Evolutionary conservation across 1,284 basidiomycete genomes (phyloP).

Genomic region (Trichosporon sp.): DNA sequence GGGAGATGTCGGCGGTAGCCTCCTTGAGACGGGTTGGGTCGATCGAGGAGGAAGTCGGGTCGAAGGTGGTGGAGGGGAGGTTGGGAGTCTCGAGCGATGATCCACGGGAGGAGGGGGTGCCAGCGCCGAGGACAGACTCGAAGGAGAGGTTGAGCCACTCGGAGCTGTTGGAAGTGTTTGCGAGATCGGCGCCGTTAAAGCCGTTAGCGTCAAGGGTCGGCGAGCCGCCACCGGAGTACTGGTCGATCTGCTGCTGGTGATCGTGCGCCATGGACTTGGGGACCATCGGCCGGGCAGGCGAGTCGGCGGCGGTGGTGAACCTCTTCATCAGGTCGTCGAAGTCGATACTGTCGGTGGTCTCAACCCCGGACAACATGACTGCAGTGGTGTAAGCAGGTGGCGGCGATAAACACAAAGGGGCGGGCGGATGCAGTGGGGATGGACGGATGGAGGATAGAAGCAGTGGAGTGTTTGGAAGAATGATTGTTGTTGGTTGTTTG

Average conservation of each 20-base stretch:
- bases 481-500: background rate
- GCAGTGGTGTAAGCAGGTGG: conserved; percentile 8
- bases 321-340: conserved; percentile 33
- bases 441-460: background rate
- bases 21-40: conserved; percentile 31
- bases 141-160: conserved; percentile 26
- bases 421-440: background rate
- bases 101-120: conserved; percentile 28
- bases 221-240: conserved; percentile 4
- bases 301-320: conserved; percentile 25
- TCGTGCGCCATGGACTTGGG: conserved; percentile 14
- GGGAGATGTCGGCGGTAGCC: conserved; percentile 7
- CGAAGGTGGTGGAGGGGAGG: conserved; percentile 20
- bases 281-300: conserved; percentile 20
- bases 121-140: conserved; percentile 24
- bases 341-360: conserved; percentile 23
- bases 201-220: conserved; percentile 26
- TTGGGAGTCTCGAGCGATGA: conserved; percentile 32
- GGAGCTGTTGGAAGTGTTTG: conserved; percentile 20
- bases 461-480: conserved; percentile 13
- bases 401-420: background rate
- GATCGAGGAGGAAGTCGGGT: conserved; percentile 23
- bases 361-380: conserved; percentile 18
- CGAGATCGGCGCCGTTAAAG: conserved; percentile 26
- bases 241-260: conserved; percentile 5